Evolutionary conservation across 2,329 filamentous ascomycete species (phyloP).

Genomic region (Ophiosphaerella herpotricha): DNA sequence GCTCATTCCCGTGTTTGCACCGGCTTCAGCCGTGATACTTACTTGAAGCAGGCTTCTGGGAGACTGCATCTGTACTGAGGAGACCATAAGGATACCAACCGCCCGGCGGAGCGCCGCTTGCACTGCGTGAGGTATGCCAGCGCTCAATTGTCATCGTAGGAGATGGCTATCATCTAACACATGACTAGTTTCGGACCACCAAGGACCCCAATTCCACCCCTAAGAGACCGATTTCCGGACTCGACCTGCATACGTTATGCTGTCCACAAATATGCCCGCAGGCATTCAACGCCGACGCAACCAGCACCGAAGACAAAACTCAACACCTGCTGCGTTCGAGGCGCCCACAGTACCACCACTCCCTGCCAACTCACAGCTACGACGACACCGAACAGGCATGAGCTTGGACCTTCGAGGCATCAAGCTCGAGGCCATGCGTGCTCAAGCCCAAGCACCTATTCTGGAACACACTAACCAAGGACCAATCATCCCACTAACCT

Average conservation of each 20-base stretch:
- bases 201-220: slow-evolving; percentile 40
- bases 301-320: slow-evolving; percentile 85
- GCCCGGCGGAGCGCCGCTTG: slow-evolving; percentile 80
- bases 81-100: slow-evolving; percentile 52
- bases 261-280: slow-evolving; percentile 71
- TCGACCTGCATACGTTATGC: slow-evolving; percentile 74
- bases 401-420: slow-evolving; percentile 74
- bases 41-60: slow-evolving; percentile 44
- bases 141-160: neutral
- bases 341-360: slow-evolving; percentile 71
- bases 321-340: slow-evolving; percentile 79
- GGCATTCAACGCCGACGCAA: slow-evolving; percentile 74
- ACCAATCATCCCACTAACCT: slow-evolving; percentile 35
- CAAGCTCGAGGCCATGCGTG: slow-evolving; percentile 53
- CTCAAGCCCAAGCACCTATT: slow-evolving; percentile 43
- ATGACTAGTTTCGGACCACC: slow-evolving; percentile 45
- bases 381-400: slow-evolving; percentile 70
- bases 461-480: slow-evolving; percentile 44
- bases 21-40: slow-evolving; percentile 43
- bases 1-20: slow-evolving; percentile 14
- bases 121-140: slow-evolving; percentile 75
- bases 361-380: slow-evolving; percentile 61
- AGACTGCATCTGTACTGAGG: slow-evolving; percentile 50
- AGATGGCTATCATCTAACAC: slow-evolving; percentile 29
- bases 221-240: slow-evolving; percentile 62